Percentiles rank a stretch among this genome's conserved stretches.
phyloP scores from a whole-genome alignment of 2,329 filamentous ascomycete genomes.

The Paracorniculantispora psalliotae region DNA sequence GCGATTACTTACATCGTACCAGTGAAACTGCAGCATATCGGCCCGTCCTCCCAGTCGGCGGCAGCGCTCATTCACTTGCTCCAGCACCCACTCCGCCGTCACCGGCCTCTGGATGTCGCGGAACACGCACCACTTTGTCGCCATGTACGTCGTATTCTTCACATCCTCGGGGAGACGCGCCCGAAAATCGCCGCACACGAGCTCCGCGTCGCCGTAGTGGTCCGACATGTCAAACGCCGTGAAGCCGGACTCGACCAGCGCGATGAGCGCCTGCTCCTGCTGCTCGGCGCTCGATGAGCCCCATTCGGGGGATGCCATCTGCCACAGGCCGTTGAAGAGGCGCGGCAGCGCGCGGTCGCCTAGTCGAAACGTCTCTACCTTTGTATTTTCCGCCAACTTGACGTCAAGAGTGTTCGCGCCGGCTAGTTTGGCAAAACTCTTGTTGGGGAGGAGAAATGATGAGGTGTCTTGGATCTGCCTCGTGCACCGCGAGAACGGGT shows the following conservation, averaged over 20 bases:
- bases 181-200: conserved; percentile 35
- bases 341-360: conserved; percentile 21
- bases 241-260: conserved; percentile 18
- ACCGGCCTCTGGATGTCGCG: conserved; percentile 18
- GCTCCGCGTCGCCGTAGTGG: conserved; percentile 47
- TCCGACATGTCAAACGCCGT: conserved; percentile 47
- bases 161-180: conserved; percentile 4
- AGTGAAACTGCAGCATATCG: conserved; percentile 22
- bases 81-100: conserved; percentile 17
- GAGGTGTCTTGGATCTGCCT: conserved; percentile 28
- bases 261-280: conserved; percentile 17
- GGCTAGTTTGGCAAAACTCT: not conserved
- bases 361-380: conserved; percentile 21
- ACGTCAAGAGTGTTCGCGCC: not conserved
- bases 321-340: conserved; percentile 29
- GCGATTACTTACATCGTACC: conserved; percentile 19
- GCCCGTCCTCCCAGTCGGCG: conserved; percentile 17
- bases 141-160: conserved; percentile 18
- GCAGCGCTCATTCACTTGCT: conserved; percentile 18
- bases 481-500: conserved; percentile 22
- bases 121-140: conserved; percentile 28
- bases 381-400: not conserved
- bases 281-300: conserved; percentile 18
- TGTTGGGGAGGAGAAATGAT: conserved; percentile 22
- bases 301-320: conserved; percentile 28